These are phyloP conservation scores for Coniosporium tulheliwenetii DNA, from an alignment of 2,329 filamentous ascomycete species.

Conservation along the genomic window DNA sequence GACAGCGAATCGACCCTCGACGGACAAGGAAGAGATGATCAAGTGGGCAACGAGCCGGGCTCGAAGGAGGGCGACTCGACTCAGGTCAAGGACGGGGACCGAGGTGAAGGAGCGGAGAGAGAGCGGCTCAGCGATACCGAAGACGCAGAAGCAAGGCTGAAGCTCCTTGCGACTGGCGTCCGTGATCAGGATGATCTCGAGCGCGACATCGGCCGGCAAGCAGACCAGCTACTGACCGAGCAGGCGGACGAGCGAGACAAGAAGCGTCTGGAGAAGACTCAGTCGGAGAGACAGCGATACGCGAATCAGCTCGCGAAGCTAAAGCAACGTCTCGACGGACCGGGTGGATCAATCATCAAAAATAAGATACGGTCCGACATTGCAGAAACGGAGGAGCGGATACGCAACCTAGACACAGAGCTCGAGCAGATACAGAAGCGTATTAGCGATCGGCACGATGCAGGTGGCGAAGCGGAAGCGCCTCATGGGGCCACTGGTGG, in stretches of 20 bases:
- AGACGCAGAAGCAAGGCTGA: slow-evolving; percentile 25
- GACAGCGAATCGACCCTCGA: too few relatives aligned
- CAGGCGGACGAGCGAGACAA: slow-evolving; percentile 49
- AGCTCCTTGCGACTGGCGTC: slow-evolving; percentile 28
- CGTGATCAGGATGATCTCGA: slow-evolving; percentile 84
- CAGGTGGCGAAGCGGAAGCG: slow-evolving; percentile 22
- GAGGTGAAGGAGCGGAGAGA: slow-evolving; percentile 1
- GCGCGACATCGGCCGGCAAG: slow-evolving; percentile 60
- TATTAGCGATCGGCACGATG: slow-evolving; percentile 58
- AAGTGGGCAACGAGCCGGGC: too few relatives aligned
- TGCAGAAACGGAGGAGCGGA: slow-evolving; percentile 46
- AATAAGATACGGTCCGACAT: slow-evolving; percentile 50
- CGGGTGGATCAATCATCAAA: slow-evolving; percentile 38
- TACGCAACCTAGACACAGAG: slow-evolving; percentile 52
- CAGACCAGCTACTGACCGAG: slow-evolving; percentile 42
- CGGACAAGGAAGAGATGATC: too few relatives aligned
- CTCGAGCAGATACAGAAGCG: slow-evolving; percentile 66
- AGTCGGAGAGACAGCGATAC: slow-evolving; percentile 38
- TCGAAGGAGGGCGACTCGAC: too few relatives aligned
- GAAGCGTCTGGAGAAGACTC: slow-evolving; percentile 44
- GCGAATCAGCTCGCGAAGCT: slow-evolving; percentile 47
- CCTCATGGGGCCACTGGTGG: slow-evolving; percentile 32
- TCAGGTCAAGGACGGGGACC: neutral
- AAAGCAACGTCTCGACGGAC: slow-evolving; percentile 39
- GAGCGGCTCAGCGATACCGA: slow-evolving; percentile 14